These are phyloP conservation scores for Leishmania turanica DNA, from an alignment of 208 protist species.

Conservation along the genomic window DNA sequence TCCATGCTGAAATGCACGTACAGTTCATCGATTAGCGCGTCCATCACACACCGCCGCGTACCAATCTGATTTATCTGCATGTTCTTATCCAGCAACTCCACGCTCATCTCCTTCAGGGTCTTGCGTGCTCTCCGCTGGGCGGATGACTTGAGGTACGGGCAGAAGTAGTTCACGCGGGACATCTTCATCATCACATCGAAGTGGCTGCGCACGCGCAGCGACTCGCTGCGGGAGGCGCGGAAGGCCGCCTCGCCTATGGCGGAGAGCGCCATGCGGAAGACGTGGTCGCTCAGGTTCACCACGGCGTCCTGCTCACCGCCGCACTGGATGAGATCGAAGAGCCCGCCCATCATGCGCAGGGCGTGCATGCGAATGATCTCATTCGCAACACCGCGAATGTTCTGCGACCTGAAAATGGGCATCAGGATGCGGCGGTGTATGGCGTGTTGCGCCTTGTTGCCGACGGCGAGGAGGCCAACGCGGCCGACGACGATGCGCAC, in stretches of 20 bases:
- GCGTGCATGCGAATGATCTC: conserved; percentile 46
- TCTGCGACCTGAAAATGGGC: conserved; percentile 42
- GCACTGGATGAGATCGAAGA: conserved; percentile 37
- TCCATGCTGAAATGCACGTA: conserved; percentile 39
- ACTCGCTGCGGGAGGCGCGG: conserved; percentile 40
- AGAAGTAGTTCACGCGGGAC: conserved; percentile 60
- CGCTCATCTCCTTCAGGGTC: conserved; percentile 35
- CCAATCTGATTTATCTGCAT: conserved; percentile 23
- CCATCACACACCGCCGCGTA: conserved; percentile 38
- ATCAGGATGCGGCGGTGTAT: conserved; percentile 47
- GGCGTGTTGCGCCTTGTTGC: conserved; percentile 47
- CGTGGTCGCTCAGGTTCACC: conserved; percentile 45
- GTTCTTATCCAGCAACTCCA: conserved; percentile 38
- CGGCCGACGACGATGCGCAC: conserved; percentile 58
- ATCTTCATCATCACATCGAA: conserved; percentile 51
- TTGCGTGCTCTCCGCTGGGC: conserved; percentile 38
- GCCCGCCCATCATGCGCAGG: conserved; percentile 37
- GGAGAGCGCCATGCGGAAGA: conserved; percentile 53
- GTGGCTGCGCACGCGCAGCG: conserved; percentile 36
- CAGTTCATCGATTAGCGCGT: conserved; percentile 48
- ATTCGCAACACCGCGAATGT: conserved; percentile 51
- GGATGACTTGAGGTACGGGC: conserved; percentile 45
- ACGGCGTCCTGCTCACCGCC: conserved; percentile 27
- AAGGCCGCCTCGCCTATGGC: conserved; percentile 58
- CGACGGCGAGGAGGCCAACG: conserved; percentile 44